Conservation (phyloP, 306 rosid species). For the Gleditsia sinensis region DNA sequence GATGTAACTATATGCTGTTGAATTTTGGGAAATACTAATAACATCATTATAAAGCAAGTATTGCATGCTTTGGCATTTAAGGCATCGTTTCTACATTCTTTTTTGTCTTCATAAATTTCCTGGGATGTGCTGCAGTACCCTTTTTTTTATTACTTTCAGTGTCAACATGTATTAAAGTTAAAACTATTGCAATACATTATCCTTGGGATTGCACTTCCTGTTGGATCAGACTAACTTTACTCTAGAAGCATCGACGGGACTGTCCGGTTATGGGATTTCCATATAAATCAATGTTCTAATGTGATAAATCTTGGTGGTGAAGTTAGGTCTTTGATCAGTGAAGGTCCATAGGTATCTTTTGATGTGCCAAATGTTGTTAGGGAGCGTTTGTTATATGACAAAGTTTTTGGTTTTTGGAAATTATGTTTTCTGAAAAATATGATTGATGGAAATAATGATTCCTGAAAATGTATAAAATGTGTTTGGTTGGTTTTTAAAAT, state of each 20-base stretch:
- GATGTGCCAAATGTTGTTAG: constrained; percentile 46
- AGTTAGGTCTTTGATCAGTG: constrained; percentile 43
- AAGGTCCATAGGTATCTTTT: constrained; percentile 55
- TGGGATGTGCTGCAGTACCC: background rate
- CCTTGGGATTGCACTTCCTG: constrained; percentile 49
- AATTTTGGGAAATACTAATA: background rate
- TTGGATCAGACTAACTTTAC: constrained; percentile 44
- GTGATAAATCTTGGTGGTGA: constrained; percentile 36
- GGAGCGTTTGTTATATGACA: no score
- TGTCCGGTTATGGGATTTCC: constrained; percentile 53
- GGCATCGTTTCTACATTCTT: no score
- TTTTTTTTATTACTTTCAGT: background rate
- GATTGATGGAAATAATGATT: no score
- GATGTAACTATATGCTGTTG: background rate
- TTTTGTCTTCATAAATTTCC: background rate
- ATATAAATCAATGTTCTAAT: constrained; percentile 40
- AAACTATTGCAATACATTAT: constrained; percentile 32
- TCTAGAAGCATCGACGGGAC: constrained; percentile 52
- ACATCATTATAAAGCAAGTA: background rate
- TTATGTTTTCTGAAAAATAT: no score
- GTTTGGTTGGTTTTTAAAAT: no score
- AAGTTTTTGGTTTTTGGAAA: no score
- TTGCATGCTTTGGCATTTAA: background rate
- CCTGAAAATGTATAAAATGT: no score
- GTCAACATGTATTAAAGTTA: background rate